Percentiles rank a stretch among this genome's conserved stretches.
These are phyloP conservation scores for Bipolaris zeicola DNA, from an alignment of 2,329 filamentous ascomycete species.

Conservation along the genomic window DNA sequence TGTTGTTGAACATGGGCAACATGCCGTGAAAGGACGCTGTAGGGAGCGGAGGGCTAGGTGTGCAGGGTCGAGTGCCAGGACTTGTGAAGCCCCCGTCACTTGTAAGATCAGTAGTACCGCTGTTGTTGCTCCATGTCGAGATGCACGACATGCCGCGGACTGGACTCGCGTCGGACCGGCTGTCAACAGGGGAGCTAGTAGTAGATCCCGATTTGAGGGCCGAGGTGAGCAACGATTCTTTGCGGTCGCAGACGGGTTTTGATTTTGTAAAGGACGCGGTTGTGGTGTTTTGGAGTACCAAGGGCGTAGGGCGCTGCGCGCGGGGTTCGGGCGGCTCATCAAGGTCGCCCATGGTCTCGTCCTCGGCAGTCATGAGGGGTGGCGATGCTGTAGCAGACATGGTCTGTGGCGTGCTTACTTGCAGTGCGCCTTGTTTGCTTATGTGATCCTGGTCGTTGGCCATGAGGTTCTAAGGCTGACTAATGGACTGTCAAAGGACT, in stretches of 20 bases:
- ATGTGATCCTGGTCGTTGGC: constrained; percentile 41
- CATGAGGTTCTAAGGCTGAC: constrained; percentile 30
- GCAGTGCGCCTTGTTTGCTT: constrained; percentile 30
- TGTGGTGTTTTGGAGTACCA: constrained; percentile 50
- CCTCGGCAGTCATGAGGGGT: constrained; percentile 50
- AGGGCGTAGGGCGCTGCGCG: constrained; percentile 52
- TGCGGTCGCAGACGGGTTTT: constrained; percentile 58
- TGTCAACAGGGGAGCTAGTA: constrained; percentile 48
- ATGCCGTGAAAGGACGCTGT: constrained; percentile 55
- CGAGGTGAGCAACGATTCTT: constrained; percentile 84
- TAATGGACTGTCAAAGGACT: neutral
- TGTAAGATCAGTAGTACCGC: constrained; percentile 86
- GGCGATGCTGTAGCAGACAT: constrained; percentile 33
- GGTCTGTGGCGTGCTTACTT: constrained; percentile 38
- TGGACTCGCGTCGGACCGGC: constrained; percentile 46
- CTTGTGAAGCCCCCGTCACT: constrained; percentile 92
- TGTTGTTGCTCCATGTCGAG: constrained; percentile 80
- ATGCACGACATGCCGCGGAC: constrained; percentile 57
- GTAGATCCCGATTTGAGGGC: constrained; percentile 67
- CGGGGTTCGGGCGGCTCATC: constrained; percentile 86
- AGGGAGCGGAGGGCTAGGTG: constrained; percentile 83
- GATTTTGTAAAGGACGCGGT: constrained; percentile 55
- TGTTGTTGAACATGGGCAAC: constrained; percentile 46
- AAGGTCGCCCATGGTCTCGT: constrained; percentile 74
- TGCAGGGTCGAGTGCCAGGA: constrained; percentile 78